A percentile compares a stretch with the other conserved stretches of the same genome.
These are phyloP conservation scores for Hypocreales sp. DNA, from an alignment of 2,329 filamentous ascomycete genomes.

Conservation along the genomic window DNA sequence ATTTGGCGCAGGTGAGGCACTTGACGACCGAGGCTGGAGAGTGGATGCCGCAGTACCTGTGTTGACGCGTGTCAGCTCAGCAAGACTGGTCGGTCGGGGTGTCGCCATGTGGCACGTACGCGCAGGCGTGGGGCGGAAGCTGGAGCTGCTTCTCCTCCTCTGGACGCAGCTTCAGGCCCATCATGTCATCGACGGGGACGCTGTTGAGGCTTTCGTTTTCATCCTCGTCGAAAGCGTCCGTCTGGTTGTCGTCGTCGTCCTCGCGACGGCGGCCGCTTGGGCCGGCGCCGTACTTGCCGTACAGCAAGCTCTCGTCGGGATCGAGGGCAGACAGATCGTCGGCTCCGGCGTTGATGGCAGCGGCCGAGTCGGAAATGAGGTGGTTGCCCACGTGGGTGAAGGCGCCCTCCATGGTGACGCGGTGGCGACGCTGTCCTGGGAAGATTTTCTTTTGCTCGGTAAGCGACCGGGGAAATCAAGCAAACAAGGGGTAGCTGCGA, in stretches of 20 bases:
- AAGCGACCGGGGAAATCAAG: too few relatives aligned
- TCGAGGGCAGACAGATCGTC: constrained; percentile 59
- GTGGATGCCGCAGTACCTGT: constrained; percentile 91
- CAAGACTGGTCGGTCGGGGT: not conserved
- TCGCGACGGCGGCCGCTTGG: constrained; percentile 50
- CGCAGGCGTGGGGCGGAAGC: constrained; percentile 87
- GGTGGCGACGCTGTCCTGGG: constrained; percentile 2
- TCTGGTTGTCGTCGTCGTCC: constrained; percentile 82
- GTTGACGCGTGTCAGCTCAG: constrained; percentile 10
- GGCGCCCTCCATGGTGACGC: constrained; percentile 58
- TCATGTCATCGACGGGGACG: constrained; percentile 61
- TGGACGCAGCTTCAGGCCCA: constrained; percentile 45
- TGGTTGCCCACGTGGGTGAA: constrained; percentile 83
- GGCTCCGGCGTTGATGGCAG: constrained; percentile 75
- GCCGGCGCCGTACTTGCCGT: constrained; percentile 50
- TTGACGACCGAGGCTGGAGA: constrained; percentile 92
- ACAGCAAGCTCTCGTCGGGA: constrained; percentile 67
- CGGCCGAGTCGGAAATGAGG: constrained; percentile 67
- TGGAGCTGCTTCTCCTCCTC: constrained; percentile 89
- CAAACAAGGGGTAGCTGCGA: too few relatives aligned
- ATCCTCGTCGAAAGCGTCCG: constrained; percentile 71
- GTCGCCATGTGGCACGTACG: constrained; percentile 40
- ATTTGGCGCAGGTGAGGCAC: constrained; percentile 89
- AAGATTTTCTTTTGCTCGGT: constrained; percentile 1
- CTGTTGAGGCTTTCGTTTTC: constrained; percentile 65